A percentile compares a stretch with the other conserved stretches of the same genome.
Conservation (phyloP, 148 eudicot genomes). For the Silene latifolia region DNA sequence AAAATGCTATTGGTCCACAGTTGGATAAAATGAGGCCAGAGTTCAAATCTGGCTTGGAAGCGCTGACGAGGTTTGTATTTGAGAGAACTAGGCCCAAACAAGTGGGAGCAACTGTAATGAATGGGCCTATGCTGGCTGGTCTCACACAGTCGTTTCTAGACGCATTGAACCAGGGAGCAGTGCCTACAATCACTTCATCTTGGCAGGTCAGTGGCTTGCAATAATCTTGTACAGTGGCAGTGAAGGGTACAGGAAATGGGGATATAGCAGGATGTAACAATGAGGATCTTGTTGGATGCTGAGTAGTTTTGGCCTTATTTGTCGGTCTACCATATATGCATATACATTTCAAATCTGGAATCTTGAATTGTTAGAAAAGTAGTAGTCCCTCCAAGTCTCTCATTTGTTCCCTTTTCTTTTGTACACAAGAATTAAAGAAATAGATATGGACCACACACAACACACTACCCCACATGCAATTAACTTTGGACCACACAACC, state of each 20-base stretch:
- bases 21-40: constrained; percentile 85
- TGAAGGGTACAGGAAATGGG: no score
- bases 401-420: no score
- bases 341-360: no score
- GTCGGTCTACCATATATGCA: no score
- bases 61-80: constrained; percentile 82
- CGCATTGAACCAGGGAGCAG: constrained; percentile 95
- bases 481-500: no score
- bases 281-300: not conserved
- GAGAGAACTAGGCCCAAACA: constrained; percentile 98
- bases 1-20: constrained; percentile 36
- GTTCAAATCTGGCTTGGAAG: constrained; percentile 83
- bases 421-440: no score
- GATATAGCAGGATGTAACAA: no score
- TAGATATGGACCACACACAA: no score
- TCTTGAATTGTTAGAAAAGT: no score
- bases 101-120: constrained; percentile 84
- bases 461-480: no score
- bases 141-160: constrained; percentile 86
- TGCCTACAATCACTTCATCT: constrained; percentile 94
- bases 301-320: not conserved
- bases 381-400: no score
- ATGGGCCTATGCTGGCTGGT: constrained; percentile 92
- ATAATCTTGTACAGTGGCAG: no score
- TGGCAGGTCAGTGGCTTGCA: constrained; percentile 65